Base-by-base conservation (phyloP, 305 asterid species). In the Solanum aculeatissimum region DNA sequence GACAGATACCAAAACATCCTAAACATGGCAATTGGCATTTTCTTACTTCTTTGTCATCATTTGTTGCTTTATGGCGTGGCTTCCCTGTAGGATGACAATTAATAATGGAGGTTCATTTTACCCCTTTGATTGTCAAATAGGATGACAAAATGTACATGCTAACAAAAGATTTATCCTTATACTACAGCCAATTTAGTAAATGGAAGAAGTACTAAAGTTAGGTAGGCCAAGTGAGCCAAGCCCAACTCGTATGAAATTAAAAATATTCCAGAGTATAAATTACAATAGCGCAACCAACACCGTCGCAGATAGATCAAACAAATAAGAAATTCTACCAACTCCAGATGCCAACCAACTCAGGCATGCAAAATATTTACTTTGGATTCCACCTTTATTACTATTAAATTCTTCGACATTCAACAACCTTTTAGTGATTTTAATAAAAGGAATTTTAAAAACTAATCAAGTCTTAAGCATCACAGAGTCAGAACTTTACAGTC, bases 331-430 rank as follows among this genome's bases (percentile, higher is more conserved):
- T 53, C 82, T 29, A 51, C 49, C 49, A 5, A 49, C 27, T 9
- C 23, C 60, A 15, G 60, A 47, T 47, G 40, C 65, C 29, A 57
- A 57, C 4, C 6, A 38, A 9, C 12, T 42, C 5, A 57, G 27
- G n/a, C 12, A 66, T 66, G 42, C 21, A 11, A 32, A 47, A 65
- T 3, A 23, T 21, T 47, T 74, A 74, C 81, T 16, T 74, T 1
- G 81, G 89, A 89, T 89, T 86, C 90, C 83, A 70, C 25, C 68
- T 83, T 25, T 54, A 53, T 69, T 62, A 51, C 25, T 70, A 25
- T 23, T 74, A 11, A 15, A 25, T 74, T 45, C 60, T 25, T 75
- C 25, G 18, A 49, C 10, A 49, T 49, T 75, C 42, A 10, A 23
- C 42, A 8, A 47, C 60, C 23, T 85, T 40, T 49, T 40, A 45